These are phyloP conservation scores for Fusarium kyushuense DNA, from an alignment of 2,329 filamentous ascomycete species.

Conservation along the genomic window DNA sequence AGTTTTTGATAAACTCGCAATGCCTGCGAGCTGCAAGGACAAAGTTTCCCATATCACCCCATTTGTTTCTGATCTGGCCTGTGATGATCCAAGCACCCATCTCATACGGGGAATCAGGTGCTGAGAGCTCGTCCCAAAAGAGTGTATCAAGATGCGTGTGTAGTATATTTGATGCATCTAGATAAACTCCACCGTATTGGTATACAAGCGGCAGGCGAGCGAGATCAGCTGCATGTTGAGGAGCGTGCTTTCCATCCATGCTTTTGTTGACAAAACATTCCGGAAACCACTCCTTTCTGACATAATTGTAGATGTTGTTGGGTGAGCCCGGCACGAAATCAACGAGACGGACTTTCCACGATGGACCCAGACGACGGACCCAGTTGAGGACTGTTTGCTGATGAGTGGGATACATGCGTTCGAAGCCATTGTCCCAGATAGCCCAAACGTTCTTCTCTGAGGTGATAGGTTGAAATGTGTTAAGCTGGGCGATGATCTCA, in stretches of 20 bases:
- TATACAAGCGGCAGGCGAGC: constrained; percentile 58
- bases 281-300: constrained; percentile 49
- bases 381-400: constrained; percentile 56
- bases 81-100: constrained; percentile 52
- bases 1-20: constrained; percentile 58
- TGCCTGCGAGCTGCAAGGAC: constrained; percentile 58
- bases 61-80: constrained; percentile 51
- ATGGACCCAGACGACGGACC: constrained; percentile 55
- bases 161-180: constrained; percentile 58
- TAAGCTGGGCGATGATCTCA: constrained; percentile 50
- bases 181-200: constrained; percentile 58
- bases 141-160: constrained; percentile 57
- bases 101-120: constrained; percentile 53
- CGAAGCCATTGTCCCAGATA: constrained; percentile 57
- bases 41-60: constrained; percentile 56
- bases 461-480: constrained; percentile 48
- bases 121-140: constrained; percentile 57
- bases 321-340: constrained; percentile 53
- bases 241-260: constrained; percentile 56
- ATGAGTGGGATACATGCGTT: constrained; percentile 54
- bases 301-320: constrained; percentile 54
- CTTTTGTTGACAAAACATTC: constrained; percentile 44
- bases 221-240: constrained; percentile 62
- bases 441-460: constrained; percentile 61
- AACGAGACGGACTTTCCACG: constrained; percentile 58